Base-by-base conservation (phyloP, 2,329 filamentous ascomycete genomes). In the Coniochaeta sp. region DNA sequence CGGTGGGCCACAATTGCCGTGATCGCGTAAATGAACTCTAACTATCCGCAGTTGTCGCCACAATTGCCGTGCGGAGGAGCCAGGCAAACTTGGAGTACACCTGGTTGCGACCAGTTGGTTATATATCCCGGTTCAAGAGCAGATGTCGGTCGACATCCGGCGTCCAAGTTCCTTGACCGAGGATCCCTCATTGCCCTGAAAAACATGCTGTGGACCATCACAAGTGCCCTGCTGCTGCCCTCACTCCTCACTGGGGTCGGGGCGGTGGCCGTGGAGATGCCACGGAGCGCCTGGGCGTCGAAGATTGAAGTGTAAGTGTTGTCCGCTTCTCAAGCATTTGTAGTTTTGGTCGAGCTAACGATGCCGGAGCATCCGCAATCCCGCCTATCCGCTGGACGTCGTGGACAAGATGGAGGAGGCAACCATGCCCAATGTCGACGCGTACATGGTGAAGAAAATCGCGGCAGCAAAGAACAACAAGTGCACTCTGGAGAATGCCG, bases 401-500 rank as follows among this genome's bases (percentile, higher is more conserved):
- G 62, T 65, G 26, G 63, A 65, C 55, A 55, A 61, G 48, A 55
- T 65, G 4, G 58, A 59, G 28, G 53, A 57, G 24, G 50, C 51
- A 5, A 61, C 61, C 38, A 61, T 63, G 60, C 51, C 57, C 49
- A 64, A 61, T 20, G 59, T 63, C 27, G 58, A 64, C 10, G 55
- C 51, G 3, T 65, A 56, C 51, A 56, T 65, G 55, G 49, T 51
- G 8, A 59, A 60, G 31, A 62, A 63, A 52, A 56, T 56, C 18
- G 55, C 54, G n/a, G 59, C 59, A 4, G 53, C 52, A 40, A 58
- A 56, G 48, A 60, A 58, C 53, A 61, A 60, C 53, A 56, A 56
- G 48, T 65, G 61, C 53, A 63, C 63, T 9, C 56, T 64, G 14
- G 61, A 63, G 30, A 64, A 57, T 10, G 61, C 59, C 0, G 58